Conservation (phyloP, 495 filamentous ascomycete species). For the Hyaloscypha hepaticicola region DNA sequence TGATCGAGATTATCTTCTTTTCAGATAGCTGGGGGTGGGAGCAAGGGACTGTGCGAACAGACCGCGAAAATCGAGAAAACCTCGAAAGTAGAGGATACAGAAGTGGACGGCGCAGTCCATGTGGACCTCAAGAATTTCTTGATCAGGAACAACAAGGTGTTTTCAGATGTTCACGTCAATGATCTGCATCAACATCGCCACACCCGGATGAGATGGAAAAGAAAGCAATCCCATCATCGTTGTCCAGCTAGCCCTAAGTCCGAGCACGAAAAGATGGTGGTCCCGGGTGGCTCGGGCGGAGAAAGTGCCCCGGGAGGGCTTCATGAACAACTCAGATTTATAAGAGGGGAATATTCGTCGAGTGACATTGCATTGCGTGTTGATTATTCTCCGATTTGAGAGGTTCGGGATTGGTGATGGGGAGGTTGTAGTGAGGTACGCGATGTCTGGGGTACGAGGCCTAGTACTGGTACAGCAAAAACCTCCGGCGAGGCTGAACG, state of each 20-base stretch:
- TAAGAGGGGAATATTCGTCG: neutral
- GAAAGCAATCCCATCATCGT: neutral
- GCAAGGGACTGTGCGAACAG: neutral
- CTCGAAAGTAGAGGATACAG: neutral
- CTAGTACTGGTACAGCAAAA: neutral
- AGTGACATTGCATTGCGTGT: constrained; percentile 6
- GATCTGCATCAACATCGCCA: neutral
- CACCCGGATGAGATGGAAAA: neutral
- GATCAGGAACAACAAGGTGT: neutral
- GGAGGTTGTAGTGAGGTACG: neutral
- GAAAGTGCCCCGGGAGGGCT: neutral
- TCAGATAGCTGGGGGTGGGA: neutral
- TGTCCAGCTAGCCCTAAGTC: neutral
- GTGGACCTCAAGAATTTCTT: neutral
- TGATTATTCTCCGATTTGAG: neutral
- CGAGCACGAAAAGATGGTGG: too few relatives aligned
- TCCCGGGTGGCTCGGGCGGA: too few relatives aligned
- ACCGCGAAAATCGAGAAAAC: too few relatives aligned
- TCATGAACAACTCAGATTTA: neutral
- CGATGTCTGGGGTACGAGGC: neutral
- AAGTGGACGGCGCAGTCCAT: neutral
- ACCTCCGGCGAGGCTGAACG: constrained; percentile 17
- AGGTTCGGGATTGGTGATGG: neutral
- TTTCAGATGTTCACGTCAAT: neutral
- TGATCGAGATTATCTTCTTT: neutral